Evolutionary conservation across 768 basidiomycete species (phyloP).

Genomic region (Porpolomopsis calyptriformis): DNA sequence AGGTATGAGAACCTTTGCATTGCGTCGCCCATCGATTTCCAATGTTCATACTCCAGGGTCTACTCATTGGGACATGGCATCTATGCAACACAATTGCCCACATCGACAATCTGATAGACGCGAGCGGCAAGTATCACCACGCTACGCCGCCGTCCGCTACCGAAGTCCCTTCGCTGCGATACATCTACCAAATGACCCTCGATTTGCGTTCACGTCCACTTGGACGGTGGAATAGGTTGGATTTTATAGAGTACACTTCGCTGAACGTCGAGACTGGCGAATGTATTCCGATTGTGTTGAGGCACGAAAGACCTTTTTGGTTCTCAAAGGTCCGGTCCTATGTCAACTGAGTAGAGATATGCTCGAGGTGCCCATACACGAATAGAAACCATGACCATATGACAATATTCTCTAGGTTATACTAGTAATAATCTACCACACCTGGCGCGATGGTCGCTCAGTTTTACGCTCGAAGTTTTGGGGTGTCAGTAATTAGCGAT

Average conservation of each 20-base stretch:
- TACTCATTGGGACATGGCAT: slow-evolving; percentile 62
- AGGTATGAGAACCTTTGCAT: slow-evolving; percentile 31
- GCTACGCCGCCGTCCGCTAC: slow-evolving; percentile 2
- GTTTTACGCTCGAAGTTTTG: too few species aligned
- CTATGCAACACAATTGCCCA: slow-evolving; percentile 52
- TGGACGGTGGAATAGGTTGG: slow-evolving; percentile 80
- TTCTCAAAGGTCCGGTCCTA: slow-evolving; percentile 85
- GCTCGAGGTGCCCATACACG: neutral
- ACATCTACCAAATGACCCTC: slow-evolving; percentile 67
- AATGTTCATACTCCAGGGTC: slow-evolving; percentile 36
- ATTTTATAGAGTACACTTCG: slow-evolving; percentile 63
- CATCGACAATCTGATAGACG: slow-evolving; percentile 56
- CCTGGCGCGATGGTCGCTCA: too few species aligned
- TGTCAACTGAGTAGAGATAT: slow-evolving; percentile 7
- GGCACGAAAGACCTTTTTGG: slow-evolving; percentile 86
- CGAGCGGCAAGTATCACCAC: slow-evolving; percentile 17
- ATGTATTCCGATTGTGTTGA: slow-evolving; percentile 53
- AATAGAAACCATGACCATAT: too few species aligned
- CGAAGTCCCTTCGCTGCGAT: slow-evolving; percentile 27
- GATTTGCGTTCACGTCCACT: slow-evolving; percentile 61
- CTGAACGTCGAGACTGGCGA: slow-evolving; percentile 72
- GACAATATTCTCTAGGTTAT: too few species aligned
- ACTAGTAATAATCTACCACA: too few species aligned
- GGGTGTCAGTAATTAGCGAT: too few species aligned
- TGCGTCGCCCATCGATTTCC: slow-evolving; percentile 2